Base-by-base conservation (phyloP, 1,139 yeast genomes). In the Candida albicans region DNA sequence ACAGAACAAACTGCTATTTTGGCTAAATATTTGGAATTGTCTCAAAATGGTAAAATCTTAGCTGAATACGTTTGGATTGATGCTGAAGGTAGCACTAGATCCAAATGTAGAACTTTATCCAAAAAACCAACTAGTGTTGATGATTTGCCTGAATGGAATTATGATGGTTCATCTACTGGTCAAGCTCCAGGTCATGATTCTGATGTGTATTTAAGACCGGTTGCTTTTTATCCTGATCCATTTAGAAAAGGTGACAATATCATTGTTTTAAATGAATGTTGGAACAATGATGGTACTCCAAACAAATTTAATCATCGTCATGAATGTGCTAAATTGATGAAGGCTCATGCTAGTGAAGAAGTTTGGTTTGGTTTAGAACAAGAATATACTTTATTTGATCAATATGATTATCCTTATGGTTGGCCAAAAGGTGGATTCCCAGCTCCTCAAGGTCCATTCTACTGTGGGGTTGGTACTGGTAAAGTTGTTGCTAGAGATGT, bases 341-440 rank as follows among this genome's bases (percentile, higher is more conserved):
- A 82, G 67, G 96, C 96, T 51, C 97, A 93, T 75, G 75, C 81
- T 60, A 80, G 77, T 53, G 90, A 88, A 69, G 80, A 80, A 57
- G 84, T 90, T 61, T 93, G 99, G 99, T 93, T 93, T 61, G 99
- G 99, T 70, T 81, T 93, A 63, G 99, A 93, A 77, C 99, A 93
- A 78, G 99, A 93, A 73, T 93, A 93, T 79, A 93, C 99, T 54
- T 76, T 93, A 66, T 87, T 93, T 64, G 99, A 93, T 70, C 86
- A 87, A 70, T 85, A 69, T 62, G 96, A 88, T 68, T 75, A 86
- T 60, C 93, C 87, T 49, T 93, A 90, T 72, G 98, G 96, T 57
- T 93, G 99, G 99, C 99, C 99, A 72, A 83, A 87, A 78, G 98
- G 98, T 61, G 99, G 99, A 51, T 93, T 81, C 93, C 99, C 99